Percentiles rank a stretch among this genome's conserved stretches.
Evolutionary conservation across 169 alveolate genomes (phyloP).

Genomic region (Plasmodium malariae): DNA sequence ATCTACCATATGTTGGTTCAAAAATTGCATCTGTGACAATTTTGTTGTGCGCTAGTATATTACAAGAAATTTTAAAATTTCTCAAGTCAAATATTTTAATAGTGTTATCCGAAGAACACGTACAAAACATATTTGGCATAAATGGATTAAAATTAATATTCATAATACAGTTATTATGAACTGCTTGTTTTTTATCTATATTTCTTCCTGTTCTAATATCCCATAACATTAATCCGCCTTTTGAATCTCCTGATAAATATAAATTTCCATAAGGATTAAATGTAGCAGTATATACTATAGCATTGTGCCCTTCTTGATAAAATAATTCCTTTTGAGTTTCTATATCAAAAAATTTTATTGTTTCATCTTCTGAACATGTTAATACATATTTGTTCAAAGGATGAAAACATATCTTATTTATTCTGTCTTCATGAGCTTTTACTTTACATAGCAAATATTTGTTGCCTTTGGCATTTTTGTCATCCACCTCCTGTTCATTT

Average conservation of each 20-base stretch:
- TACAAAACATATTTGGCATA: constrained; percentile 82
- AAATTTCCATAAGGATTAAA: constrained; percentile 86
- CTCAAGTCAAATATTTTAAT: constrained; percentile 85
- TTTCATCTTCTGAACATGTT: constrained; percentile 84
- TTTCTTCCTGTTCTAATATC: constrained; percentile 86
- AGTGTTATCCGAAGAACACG: constrained; percentile 85
- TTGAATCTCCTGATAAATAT: constrained; percentile 83
- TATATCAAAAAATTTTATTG: constrained; percentile 82
- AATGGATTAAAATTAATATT: constrained; percentile 85
- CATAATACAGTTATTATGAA: constrained; percentile 84
- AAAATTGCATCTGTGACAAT: constrained; percentile 84
- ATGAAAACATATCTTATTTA: constrained; percentile 84
- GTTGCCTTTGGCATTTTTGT: not conserved
- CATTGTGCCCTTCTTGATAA: constrained; percentile 86
- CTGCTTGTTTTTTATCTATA: constrained; percentile 78
- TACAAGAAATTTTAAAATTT: constrained; percentile 79
- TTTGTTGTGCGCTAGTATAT: constrained; percentile 84
- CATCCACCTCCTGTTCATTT: constrained; percentile 1
- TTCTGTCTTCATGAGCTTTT: constrained; percentile 81
- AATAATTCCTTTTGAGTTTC: constrained; percentile 81
- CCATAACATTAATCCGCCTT: constrained; percentile 84
- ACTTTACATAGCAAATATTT: constrained; percentile 72
- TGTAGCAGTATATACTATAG: constrained; percentile 80
- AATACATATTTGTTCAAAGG: constrained; percentile 79
- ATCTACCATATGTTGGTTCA: constrained; percentile 87